Evolutionary conservation across 805 yeast genomes (phyloP).

Genomic region (Wickerhamomyces rabaulensis): DNA sequence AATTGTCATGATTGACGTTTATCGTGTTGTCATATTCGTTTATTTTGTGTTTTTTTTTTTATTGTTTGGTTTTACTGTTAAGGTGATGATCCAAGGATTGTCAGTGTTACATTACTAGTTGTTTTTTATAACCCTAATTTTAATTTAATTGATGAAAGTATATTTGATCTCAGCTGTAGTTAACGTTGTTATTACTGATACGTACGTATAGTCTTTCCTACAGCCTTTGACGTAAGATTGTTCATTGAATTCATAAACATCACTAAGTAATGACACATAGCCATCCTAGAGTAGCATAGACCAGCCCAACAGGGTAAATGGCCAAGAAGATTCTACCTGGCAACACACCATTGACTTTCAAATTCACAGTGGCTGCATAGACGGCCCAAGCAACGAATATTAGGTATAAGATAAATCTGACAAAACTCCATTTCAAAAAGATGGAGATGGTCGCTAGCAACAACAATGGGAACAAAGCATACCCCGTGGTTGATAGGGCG

Average conservation of each 20-base stretch:
- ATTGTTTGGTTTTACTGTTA: neutral
- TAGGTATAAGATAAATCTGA: constrained; percentile 43
- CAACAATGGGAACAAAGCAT: constrained; percentile 62
- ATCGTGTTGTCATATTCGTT: neutral
- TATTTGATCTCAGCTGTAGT: neutral
- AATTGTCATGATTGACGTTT: neutral
- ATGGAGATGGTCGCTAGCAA: constrained; percentile 46
- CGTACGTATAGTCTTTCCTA: too few species aligned
- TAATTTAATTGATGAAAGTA: neutral
- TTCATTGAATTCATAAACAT: neutral
- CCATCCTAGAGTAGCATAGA: constrained; percentile 63
- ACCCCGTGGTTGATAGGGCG: constrained; percentile 66
- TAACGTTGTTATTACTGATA: too few species aligned
- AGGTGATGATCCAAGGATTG: neutral
- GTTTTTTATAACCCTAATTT: neutral
- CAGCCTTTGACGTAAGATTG: too few species aligned
- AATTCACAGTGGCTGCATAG: constrained; percentile 56
- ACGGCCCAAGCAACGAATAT: constrained; percentile 56
- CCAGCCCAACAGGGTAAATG: constrained; percentile 58
- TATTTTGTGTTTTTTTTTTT: neutral
- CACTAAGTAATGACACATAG: constrained; percentile 49
- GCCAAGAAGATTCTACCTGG: constrained; percentile 60
- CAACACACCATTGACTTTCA: constrained; percentile 57
- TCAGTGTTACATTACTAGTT: neutral
- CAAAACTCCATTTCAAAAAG: constrained; percentile 40